Conservation (phyloP, 108 stramenopile species). For the Halocafeteria seosinensis region DNA sequence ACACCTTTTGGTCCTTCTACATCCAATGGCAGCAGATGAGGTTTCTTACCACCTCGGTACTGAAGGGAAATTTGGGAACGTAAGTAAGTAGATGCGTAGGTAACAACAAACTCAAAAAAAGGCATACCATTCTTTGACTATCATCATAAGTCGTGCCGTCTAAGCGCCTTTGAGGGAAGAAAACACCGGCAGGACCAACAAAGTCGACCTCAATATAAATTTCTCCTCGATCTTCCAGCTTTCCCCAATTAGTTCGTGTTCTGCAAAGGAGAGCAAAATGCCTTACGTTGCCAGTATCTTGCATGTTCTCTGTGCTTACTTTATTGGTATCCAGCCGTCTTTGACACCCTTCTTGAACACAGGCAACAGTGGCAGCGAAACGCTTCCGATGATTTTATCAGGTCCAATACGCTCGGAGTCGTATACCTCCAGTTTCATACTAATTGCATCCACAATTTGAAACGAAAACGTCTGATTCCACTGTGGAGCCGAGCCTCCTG, state of each 20-base stretch:
- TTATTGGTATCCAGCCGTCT: slow-evolving; percentile 33
- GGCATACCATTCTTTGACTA: slow-evolving; percentile 1
- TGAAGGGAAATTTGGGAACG: no score
- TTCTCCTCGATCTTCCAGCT: slow-evolving; percentile 27
- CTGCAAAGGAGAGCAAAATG: no score
- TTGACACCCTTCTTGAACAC: slow-evolving; percentile 41
- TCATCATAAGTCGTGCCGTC: slow-evolving; percentile 45
- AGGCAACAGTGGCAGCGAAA: slow-evolving; percentile 37
- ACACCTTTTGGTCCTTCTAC: no score
- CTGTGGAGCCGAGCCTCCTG: slow-evolving; percentile 19
- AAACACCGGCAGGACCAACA: slow-evolving; percentile 33
- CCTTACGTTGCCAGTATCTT: no score
- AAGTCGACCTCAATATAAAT: slow-evolving; percentile 39
- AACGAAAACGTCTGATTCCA: slow-evolving; percentile 29
- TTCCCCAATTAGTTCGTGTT: slow-evolving; percentile 28
- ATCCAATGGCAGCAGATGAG: no score
- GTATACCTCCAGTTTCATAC: slow-evolving; percentile 38
- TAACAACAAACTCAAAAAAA: no score
- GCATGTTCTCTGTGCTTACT: no score
- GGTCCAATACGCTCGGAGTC: slow-evolving; percentile 33
- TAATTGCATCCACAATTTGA: slow-evolving; percentile 52
- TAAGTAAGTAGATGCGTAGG: no score
- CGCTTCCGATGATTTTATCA: slow-evolving; percentile 39
- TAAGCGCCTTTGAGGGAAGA: slow-evolving; percentile 49
- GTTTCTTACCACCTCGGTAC: no score